Percentiles rank a stretch among this genome's conserved stretches.
Evolutionary conservation across 1,284 basidiomycete species (phyloP).

Genomic region (Trametes pubescens): DNA sequence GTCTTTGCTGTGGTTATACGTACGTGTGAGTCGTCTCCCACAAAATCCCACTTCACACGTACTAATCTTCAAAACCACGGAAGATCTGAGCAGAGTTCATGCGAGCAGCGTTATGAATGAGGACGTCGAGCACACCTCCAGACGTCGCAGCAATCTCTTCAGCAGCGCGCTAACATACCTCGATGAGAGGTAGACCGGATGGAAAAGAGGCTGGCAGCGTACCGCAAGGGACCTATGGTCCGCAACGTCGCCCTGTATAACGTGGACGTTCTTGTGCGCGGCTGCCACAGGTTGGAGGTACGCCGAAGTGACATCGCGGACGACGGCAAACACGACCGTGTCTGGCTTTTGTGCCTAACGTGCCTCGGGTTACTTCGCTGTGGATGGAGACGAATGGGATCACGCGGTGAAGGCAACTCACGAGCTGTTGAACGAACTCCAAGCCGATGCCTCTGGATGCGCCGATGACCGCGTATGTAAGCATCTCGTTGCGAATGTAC

Average conservation of each 20-base stretch:
- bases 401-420: neutral
- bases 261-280: constrained; percentile 5
- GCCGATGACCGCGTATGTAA: constrained; percentile 6
- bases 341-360: neutral
- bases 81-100: neutral
- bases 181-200: too few relatives aligned
- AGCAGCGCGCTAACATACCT: neutral
- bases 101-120: constrained; percentile 11
- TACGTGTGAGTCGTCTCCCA: too few relatives aligned
- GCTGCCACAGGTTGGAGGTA: neutral
- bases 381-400: too few relatives aligned
- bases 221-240: constrained; percentile 3
- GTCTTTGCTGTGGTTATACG: neutral
- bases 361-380: neutral
- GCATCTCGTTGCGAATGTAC: neutral
- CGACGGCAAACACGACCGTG: constrained; percentile 3
- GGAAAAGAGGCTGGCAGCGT: neutral
- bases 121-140: constrained; percentile 4
- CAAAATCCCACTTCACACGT: neutral
- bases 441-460: constrained; percentile 15
- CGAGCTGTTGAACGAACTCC: constrained; percentile 11
- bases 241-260: constrained; percentile 5
- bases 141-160: neutral
- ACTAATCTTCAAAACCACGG: constrained; percentile 7
- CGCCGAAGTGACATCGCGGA: neutral